Percentiles rank a stretch among this genome's conserved stretches.
Evolutionary conservation across 2,329 filamentous ascomycete species (phyloP).

Genomic region (Fusarium xyrophilum): DNA sequence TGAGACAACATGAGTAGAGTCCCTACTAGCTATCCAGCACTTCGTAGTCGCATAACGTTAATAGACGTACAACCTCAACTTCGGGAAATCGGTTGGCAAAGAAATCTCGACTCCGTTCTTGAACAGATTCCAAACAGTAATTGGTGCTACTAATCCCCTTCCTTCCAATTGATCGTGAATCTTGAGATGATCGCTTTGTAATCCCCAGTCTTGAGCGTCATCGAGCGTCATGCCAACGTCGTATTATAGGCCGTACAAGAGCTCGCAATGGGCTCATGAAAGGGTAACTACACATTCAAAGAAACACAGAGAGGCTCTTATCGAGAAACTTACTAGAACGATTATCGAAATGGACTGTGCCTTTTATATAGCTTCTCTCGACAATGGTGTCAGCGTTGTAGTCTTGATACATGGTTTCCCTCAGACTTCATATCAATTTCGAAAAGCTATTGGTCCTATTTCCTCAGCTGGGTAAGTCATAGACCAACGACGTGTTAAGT

Average conservation of each 20-base stretch:
- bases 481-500: accelerated
- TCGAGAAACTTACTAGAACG: not conserved
- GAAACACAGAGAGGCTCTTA: accelerated
- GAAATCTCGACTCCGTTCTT: not conserved
- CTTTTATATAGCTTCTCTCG: conserved; percentile 4
- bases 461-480: not conserved
- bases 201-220: conserved; percentile 19
- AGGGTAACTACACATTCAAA: not conserved
- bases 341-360: not conserved
- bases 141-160: not conserved
- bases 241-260: not conserved
- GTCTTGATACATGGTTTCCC: conserved; percentile 20
- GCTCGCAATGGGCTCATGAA: not conserved
- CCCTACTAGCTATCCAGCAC: accelerated
- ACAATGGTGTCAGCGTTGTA: not conserved
- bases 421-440: conserved; percentile 20
- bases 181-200: not conserved
- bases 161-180: not conserved
- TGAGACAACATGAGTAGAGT: accelerated
- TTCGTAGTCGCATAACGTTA: accelerated
- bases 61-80: accelerated
- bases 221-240: conserved; percentile 14
- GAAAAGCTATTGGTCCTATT: conserved; percentile 5
- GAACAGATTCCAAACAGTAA: not conserved
- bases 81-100: not conserved